Conservation (phyloP, 2,329 filamentous ascomycete genomes). For the Aurifilum marmelostoma region DNA sequence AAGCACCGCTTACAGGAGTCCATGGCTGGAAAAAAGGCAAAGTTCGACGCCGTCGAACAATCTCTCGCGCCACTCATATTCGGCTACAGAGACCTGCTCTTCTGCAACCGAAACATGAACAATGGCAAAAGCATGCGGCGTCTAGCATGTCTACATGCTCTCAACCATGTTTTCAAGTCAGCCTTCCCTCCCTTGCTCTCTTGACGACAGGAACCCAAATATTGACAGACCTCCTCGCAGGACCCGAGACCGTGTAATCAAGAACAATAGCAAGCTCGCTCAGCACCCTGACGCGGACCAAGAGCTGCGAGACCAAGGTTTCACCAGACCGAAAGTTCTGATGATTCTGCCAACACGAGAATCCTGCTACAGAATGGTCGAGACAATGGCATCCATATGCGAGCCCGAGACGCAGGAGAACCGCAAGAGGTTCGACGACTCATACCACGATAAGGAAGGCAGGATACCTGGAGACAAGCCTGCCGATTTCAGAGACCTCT, state of each 20-base stretch:
- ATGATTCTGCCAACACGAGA: constrained; percentile 89
- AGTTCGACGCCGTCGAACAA: constrained; percentile 65
- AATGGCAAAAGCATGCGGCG: constrained; percentile 73
- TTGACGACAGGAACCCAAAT: background rate
- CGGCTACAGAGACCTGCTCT: constrained; percentile 79
- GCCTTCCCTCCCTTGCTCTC: constrained; percentile 32
- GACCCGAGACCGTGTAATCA: constrained; percentile 87
- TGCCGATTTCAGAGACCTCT: constrained; percentile 85
- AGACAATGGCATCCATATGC: constrained; percentile 75
- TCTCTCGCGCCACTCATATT: constrained; percentile 74
- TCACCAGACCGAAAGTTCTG: constrained; percentile 90
- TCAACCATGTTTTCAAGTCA: constrained; percentile 91
- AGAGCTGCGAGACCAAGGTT: constrained; percentile 89
- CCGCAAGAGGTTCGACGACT: constrained; percentile 86
- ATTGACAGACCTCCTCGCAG: constrained; percentile 39
- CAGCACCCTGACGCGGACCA: constrained; percentile 67
- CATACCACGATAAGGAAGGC: constrained; percentile 71
- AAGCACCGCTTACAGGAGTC: constrained; percentile 70
- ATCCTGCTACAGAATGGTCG: constrained; percentile 77
- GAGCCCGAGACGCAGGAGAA: constrained; percentile 93
- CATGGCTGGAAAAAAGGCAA: constrained; percentile 55
- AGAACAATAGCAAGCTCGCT: constrained; percentile 82
- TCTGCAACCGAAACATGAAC: constrained; percentile 69
- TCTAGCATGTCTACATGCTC: constrained; percentile 76
- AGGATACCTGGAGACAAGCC: constrained; percentile 75